phyloP scores from a whole-genome alignment of 2,329 filamentous ascomycete genomes.

The Camptophora hylomeconis region DNA sequence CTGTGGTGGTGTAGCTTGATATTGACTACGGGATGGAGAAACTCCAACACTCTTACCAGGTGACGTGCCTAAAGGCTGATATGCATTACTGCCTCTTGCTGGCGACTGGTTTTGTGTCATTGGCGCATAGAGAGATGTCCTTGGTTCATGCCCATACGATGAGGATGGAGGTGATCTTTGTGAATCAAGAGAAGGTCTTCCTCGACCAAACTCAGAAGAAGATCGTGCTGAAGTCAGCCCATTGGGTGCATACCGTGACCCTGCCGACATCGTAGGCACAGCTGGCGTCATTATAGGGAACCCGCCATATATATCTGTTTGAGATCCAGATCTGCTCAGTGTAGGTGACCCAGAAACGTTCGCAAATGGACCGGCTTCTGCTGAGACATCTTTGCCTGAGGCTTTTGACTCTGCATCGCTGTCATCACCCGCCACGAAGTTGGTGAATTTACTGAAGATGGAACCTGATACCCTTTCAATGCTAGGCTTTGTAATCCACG shows the following conservation, averaged over 20 bases:
- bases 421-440: slow-evolving; percentile 88
- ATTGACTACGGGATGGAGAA: no score
- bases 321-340: slow-evolving; percentile 61
- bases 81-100: slow-evolving; percentile 20
- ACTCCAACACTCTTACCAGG: no score
- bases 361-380: slow-evolving; percentile 67
- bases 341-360: slow-evolving; percentile 64
- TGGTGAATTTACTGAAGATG: slow-evolving; percentile 87
- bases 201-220: slow-evolving; percentile 38
- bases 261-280: slow-evolving; percentile 20
- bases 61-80: slow-evolving; percentile 17
- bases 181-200: slow-evolving; percentile 36
- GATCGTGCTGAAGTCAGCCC: slow-evolving; percentile 34
- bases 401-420: slow-evolving; percentile 49
- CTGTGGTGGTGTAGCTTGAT: slow-evolving; percentile 12
- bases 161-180: slow-evolving; percentile 29
- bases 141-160: slow-evolving; percentile 14
- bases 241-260: slow-evolving; percentile 31
- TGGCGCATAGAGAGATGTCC: slow-evolving; percentile 17
- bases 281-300: slow-evolving; percentile 28
- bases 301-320: slow-evolving; percentile 60
- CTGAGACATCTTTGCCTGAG: slow-evolving; percentile 42
- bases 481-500: slow-evolving; percentile 88
- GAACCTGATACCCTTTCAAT: slow-evolving; percentile 92
- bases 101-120: slow-evolving; percentile 25